Conservation (phyloP, 352 stramenopile genomes). For the Pythium insidiosum region DNA sequence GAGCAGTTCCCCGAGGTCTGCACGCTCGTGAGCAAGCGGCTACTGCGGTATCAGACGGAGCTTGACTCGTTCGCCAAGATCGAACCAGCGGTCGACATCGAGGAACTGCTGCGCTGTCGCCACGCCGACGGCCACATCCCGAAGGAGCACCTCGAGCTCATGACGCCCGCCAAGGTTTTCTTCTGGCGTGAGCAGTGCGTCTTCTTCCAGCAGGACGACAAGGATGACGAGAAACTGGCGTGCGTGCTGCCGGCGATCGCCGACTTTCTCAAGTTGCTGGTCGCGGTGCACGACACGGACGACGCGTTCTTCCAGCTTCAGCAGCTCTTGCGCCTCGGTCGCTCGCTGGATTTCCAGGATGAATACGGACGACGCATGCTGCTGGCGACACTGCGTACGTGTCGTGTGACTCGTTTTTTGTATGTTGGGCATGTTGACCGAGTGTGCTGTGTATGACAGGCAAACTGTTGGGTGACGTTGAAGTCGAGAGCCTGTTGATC, state of each 20-base stretch:
- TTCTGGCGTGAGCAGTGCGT: constrained; percentile 78
- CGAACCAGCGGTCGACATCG: constrained; percentile 1
- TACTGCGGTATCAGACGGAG: constrained; percentile 27
- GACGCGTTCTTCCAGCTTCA: constrained; percentile 61
- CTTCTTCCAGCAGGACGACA: constrained; percentile 59
- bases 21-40: constrained; percentile 34
- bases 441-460: constrained; percentile 32
- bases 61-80: constrained; percentile 8
- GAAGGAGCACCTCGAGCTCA: constrained; percentile 4
- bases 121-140: constrained; percentile 21
- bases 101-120: constrained; percentile 2
- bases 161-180: constrained; percentile 42
- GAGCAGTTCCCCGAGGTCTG: constrained; percentile 48
- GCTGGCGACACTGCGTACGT: constrained; percentile 55
- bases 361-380: constrained; percentile 68
- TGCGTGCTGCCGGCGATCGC: constrained; percentile 52
- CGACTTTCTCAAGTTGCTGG: constrained; percentile 63
- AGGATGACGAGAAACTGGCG: constrained; percentile 41
- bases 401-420: not conserved
- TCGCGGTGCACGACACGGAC: constrained; percentile 21
- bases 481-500: constrained; percentile 52
- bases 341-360: constrained; percentile 69
- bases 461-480: constrained; percentile 44
- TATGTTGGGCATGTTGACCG: not conserved
- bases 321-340: constrained; percentile 54